Conservation (phyloP, 805 yeast genomes). For the Priceomyces carsonii region DNA sequence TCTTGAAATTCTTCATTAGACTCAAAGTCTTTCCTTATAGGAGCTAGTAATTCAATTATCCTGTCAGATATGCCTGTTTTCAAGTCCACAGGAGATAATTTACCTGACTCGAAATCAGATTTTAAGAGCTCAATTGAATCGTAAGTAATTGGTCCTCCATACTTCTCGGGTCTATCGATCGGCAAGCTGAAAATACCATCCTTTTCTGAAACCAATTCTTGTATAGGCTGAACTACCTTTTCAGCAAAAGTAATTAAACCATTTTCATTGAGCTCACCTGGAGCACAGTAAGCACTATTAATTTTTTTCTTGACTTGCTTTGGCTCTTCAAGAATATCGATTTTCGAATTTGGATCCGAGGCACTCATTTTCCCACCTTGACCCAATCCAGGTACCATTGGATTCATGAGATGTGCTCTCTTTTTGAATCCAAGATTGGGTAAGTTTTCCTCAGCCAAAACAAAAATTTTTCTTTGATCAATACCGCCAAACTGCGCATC, state of each 20-base stretch:
- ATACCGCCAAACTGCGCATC: slow-evolving; percentile 99
- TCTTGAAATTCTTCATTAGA: slow-evolving; percentile 70
- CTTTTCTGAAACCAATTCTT: slow-evolving; percentile 66
- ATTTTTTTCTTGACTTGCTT: slow-evolving; percentile 87
- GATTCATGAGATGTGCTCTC: slow-evolving; percentile 98
- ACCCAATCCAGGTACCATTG: slow-evolving; percentile 96
- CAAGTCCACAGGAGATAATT: slow-evolving; percentile 89
- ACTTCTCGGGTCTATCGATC: slow-evolving; percentile 92
- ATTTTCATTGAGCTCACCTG: slow-evolving; percentile 86
- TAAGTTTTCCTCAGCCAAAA: slow-evolving; percentile 92
- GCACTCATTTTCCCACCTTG: slow-evolving; percentile 99
- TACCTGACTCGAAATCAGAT: slow-evolving; percentile 68
- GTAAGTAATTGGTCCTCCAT: slow-evolving; percentile 90
- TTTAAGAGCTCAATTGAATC: slow-evolving; percentile 65
- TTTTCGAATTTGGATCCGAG: slow-evolving; percentile 96
- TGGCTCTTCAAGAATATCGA: slow-evolving; percentile 89
- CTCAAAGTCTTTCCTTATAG: slow-evolving; percentile 72
- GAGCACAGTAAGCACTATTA: slow-evolving; percentile 90
- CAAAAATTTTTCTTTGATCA: slow-evolving; percentile 97
- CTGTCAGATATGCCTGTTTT: slow-evolving; percentile 89
- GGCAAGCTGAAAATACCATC: slow-evolving; percentile 59
- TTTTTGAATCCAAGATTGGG: slow-evolving; percentile 88
- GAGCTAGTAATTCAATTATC: slow-evolving; percentile 77
- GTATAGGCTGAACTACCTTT: slow-evolving; percentile 82
- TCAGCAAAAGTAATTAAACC: slow-evolving; percentile 87